A percentile compares a stretch with the other conserved stretches of the same genome.
Evolutionary conservation across 163 green algal species (phyloP).

Genomic region (Chloroidium sp.): DNA sequence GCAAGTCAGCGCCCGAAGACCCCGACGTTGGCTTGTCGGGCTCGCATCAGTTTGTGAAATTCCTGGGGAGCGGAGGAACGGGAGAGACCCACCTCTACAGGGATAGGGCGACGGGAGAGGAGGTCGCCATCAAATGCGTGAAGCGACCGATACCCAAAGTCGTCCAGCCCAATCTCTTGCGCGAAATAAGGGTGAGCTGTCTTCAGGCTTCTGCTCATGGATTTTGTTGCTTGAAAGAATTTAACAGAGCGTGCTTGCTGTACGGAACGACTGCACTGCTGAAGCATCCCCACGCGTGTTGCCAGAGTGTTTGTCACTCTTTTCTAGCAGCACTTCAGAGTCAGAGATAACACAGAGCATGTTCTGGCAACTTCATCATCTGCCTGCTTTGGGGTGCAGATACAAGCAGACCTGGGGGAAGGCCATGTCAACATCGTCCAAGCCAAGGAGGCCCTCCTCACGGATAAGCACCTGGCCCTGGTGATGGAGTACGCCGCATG

Average conservation of each 20-base stretch:
- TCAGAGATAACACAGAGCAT: too few relatives aligned
- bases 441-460: constrained; percentile 69
- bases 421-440: constrained; percentile 58
- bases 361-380: too few relatives aligned
- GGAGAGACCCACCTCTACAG: constrained; percentile 74
- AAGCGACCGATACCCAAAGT: constrained; percentile 76
- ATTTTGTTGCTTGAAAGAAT: neutral
- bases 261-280: too few relatives aligned
- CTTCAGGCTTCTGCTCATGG: neutral
- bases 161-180: constrained; percentile 69
- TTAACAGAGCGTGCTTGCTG: neutral
- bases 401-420: constrained; percentile 68
- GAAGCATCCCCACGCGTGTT: too few relatives aligned
- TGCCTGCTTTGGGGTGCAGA: constrained; percentile 15
- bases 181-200: constrained; percentile 62
- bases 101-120: constrained; percentile 46
- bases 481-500: constrained; percentile 79
- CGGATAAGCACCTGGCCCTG: constrained; percentile 66
- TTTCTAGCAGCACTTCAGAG: too few relatives aligned
- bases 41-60: constrained; percentile 36
- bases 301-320: too few relatives aligned
- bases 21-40: constrained; percentile 14
- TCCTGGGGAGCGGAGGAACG: constrained; percentile 68
- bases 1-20: neutral
- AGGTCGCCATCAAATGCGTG: constrained; percentile 87